phyloP scores from a whole-genome alignment of 306 rosid species.

The Quercus robur region DNA sequence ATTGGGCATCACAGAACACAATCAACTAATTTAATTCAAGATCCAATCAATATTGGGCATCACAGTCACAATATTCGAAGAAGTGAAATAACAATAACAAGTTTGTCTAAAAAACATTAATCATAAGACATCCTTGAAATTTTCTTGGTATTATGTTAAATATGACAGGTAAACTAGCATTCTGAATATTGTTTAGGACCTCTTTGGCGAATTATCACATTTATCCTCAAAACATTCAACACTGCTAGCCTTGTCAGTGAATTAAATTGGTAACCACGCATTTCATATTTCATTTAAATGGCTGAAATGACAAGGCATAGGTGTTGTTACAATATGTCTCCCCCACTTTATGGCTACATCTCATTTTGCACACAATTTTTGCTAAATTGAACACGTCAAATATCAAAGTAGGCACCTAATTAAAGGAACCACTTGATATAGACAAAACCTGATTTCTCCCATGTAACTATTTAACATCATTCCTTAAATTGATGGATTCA shows the following conservation, averaged over 20 bases:
- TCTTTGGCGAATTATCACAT: not conserved
- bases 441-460: no score
- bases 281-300: not conserved
- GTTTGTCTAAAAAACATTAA: not conserved
- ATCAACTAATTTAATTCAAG: no score
- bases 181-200: not conserved
- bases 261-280: not conserved
- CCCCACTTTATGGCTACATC: not conserved
- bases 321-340: not conserved
- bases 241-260: not conserved
- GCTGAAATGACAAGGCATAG: not conserved
- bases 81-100: not conserved
- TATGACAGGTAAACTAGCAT: not conserved
- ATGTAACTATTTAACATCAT: no score
- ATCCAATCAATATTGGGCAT: no score
- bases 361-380: no score
- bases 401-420: no score
- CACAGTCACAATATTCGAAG: not conserved
- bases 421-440: no score
- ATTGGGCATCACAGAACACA: no score
- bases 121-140: not conserved
- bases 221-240: no score
- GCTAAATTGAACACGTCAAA: no score
- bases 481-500: no score
- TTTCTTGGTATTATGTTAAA: not conserved